Percentiles rank a stretch among this genome's conserved stretches.
phyloP scores from a whole-genome alignment of 129 eudicot species.

The Solidago caesia region DNA sequence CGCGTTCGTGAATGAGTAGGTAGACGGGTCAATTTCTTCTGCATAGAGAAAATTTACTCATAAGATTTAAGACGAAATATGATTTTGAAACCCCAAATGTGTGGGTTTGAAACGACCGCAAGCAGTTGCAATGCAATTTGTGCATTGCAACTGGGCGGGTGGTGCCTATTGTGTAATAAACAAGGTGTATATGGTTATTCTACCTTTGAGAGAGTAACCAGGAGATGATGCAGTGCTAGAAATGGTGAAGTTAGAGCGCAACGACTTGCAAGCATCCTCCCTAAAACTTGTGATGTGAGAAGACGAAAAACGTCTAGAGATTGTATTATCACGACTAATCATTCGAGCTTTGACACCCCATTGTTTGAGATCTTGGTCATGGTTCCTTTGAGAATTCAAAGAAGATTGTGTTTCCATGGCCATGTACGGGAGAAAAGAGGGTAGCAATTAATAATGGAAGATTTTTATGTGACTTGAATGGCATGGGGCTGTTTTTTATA shows the following conservation, averaged over 20 bases:
- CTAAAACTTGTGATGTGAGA: slow-evolving; percentile 61
- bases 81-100: no score
- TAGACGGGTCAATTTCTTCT: slow-evolving; percentile 91
- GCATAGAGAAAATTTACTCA: slow-evolving; percentile 3
- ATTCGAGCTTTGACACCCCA: slow-evolving; percentile 67
- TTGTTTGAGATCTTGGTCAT: slow-evolving; percentile 56
- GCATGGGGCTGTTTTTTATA: slow-evolving; percentile 22
- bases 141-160: background rate
- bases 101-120: background rate
- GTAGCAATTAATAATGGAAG: slow-evolving; percentile 3
- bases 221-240: slow-evolving; percentile 95
- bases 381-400: slow-evolving; percentile 28
- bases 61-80: background rate
- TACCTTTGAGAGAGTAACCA: slow-evolving; percentile 76
- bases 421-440: slow-evolving; percentile 13
- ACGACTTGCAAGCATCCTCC: slow-evolving; percentile 59
- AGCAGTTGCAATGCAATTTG: background rate
- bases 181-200: background rate
- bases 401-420: slow-evolving; percentile 46
- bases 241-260: slow-evolving; percentile 63
- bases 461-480: slow-evolving; percentile 17
- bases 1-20: slow-evolving; percentile 86
- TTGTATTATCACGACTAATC: slow-evolving; percentile 68
- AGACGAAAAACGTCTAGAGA: slow-evolving; percentile 76
- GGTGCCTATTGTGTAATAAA: background rate